These are phyloP conservation scores for Beauveria australis DNA, from an alignment of 2,329 filamentous ascomycete genomes.

Conservation along the genomic window DNA sequence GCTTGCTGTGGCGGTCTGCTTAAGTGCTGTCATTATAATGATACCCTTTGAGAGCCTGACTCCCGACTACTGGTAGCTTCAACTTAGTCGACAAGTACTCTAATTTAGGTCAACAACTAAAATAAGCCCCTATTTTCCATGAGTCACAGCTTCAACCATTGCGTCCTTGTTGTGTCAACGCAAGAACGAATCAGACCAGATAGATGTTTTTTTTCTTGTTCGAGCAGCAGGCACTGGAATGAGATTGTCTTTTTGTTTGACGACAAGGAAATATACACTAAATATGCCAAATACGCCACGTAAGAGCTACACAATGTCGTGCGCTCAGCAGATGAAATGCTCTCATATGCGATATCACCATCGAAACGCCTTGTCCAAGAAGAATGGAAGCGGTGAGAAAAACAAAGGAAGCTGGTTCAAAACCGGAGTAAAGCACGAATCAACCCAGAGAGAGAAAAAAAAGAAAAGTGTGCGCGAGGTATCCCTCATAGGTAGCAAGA, in stretches of 20 bases:
- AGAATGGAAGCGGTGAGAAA: neutral
- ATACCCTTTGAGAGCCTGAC: too few relatives aligned
- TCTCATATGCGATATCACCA: neutral
- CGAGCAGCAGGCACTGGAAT: neutral
- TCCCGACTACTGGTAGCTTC: too few relatives aligned
- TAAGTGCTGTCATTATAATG: too few relatives aligned
- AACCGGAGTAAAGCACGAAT: neutral
- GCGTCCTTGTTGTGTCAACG: too few relatives aligned
- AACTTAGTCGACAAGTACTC: too few relatives aligned
- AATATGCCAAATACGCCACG: neutral
- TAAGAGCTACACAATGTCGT: neutral
- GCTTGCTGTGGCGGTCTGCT: too few relatives aligned
- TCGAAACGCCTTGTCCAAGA: constrained; percentile 8
- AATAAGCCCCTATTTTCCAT: too few relatives aligned
- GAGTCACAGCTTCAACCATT: too few relatives aligned
- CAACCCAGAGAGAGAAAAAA: neutral
- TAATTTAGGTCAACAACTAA: too few relatives aligned
- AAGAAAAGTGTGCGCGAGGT: neutral
- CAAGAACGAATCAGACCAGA: too few relatives aligned
- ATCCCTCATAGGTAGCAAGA: neutral
- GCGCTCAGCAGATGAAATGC: neutral
- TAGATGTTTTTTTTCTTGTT: neutral
- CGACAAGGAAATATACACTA: neutral
- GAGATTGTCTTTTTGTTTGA: neutral
- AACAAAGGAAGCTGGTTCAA: neutral